Conservation (phyloP, 106 monocot genomes). For the Posidonia australis region DNA sequence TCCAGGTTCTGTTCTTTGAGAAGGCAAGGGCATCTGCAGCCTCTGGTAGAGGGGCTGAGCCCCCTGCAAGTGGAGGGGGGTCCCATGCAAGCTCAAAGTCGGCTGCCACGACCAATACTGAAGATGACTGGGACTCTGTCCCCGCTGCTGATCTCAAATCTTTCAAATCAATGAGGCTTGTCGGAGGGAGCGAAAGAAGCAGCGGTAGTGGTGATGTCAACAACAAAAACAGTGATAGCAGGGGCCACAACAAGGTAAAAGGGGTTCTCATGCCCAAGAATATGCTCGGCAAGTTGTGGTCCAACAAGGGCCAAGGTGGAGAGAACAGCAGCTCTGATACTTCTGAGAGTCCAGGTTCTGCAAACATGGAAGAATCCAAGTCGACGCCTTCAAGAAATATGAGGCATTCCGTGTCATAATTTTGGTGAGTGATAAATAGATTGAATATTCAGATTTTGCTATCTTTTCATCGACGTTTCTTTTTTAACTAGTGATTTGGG, state of each 20-base stretch:
- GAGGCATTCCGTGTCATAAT: slow-evolving; percentile 8
- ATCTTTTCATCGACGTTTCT: too few relatives aligned
- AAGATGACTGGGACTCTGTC: slow-evolving; percentile 59
- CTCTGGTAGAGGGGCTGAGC: too few relatives aligned
- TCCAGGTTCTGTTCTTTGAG: slow-evolving; percentile 30
- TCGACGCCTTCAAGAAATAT: slow-evolving; percentile 36
- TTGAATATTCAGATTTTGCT: too few relatives aligned
- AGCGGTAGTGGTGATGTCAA: slow-evolving; percentile 21
- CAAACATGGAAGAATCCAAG: slow-evolving; percentile 42
- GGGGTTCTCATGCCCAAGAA: slow-evolving; percentile 40
- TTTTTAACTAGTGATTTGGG: too few relatives aligned
- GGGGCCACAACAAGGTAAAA: slow-evolving; percentile 25
- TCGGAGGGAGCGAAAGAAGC: slow-evolving; percentile 11
- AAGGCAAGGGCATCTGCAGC: too few relatives aligned
- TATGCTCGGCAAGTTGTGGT: slow-evolving; percentile 52
- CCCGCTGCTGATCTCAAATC: slow-evolving; percentile 31
- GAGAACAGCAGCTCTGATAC: slow-evolving; percentile 76
- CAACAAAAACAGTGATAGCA: slow-evolving; percentile 14
- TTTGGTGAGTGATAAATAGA: too few relatives aligned
- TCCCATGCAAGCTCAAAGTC: slow-evolving; percentile 73
- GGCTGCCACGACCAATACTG: slow-evolving; percentile 39
- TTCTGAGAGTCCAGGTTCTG: slow-evolving; percentile 47
- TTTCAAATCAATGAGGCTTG: too few relatives aligned
- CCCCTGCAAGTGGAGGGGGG: too few relatives aligned
- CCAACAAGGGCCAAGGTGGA: slow-evolving; percentile 30